A percentile compares a stretch with the other conserved stretches of the same genome.
Evolutionary conservation across 352 stramenopile genomes (phyloP).

Genomic region (Globisporangium carolinianum): DNA sequence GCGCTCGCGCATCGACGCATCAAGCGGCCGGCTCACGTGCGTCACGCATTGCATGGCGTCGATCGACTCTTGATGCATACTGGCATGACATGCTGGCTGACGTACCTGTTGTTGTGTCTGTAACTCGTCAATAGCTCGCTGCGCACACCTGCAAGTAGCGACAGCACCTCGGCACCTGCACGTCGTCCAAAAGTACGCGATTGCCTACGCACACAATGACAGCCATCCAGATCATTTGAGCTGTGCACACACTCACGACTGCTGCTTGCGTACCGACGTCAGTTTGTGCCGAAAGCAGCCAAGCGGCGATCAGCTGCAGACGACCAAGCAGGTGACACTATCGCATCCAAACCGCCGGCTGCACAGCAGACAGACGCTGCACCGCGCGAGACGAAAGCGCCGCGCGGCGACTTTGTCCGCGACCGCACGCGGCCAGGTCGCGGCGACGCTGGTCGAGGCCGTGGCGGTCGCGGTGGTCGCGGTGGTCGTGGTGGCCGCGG

Average conservation of each 20-base stretch:
- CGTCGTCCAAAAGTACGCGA: conserved; percentile 44
- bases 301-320: conserved; percentile 41
- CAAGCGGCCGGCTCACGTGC: conserved; percentile 59
- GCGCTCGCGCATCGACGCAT: conserved; percentile 62
- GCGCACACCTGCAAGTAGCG: conserved; percentile 26
- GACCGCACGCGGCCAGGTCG: conserved; percentile 17
- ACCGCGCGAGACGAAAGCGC: conserved; percentile 24
- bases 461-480: conserved; percentile 42
- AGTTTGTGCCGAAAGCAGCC: conserved; percentile 74
- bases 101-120: not conserved
- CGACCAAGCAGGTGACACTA: conserved; percentile 9
- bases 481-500: conserved; percentile 26
- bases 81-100: not conserved
- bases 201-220: not conserved
- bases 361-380: conserved; percentile 10
- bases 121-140: conserved; percentile 33
- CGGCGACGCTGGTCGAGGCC: conserved; percentile 19
- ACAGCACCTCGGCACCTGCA: conserved; percentile 22
- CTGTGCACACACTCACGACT: not conserved
- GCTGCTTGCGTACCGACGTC: not conserved
- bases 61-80: not conserved
- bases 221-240: no score
- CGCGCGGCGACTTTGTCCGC: conserved; percentile 38
- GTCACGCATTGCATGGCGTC: conserved; percentile 8
- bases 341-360: not conserved